phyloP scores from a whole-genome alignment of 257 asterid species.

The Solanum etuberosum region DNA sequence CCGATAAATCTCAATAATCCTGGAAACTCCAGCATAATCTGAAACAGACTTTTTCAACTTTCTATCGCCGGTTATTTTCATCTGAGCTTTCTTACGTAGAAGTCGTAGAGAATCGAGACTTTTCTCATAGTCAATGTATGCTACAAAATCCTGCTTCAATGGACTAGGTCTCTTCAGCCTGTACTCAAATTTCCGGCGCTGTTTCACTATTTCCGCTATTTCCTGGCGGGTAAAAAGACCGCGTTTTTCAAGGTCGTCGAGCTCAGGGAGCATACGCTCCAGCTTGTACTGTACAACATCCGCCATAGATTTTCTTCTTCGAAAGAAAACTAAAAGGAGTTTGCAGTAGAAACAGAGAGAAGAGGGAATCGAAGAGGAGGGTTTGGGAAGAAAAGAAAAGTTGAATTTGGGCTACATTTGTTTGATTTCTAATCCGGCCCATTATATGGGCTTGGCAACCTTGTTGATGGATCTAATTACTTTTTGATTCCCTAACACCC shows the following conservation, averaged over 20 bases:
- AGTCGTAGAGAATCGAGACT: conserved; percentile 58
- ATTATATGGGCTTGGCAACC: background rate
- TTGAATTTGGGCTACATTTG: background rate
- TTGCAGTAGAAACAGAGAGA: background rate
- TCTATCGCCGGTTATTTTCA: conserved; percentile 24
- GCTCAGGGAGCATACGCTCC: conserved; percentile 87
- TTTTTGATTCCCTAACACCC: background rate
- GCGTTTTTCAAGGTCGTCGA: conserved; percentile 72
- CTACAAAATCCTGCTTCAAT: conserved; percentile 54
- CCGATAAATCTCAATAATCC: conserved; percentile 64
- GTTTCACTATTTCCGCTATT: conserved; percentile 80
- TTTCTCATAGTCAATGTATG: conserved; percentile 74
- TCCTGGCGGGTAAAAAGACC: conserved; percentile 65
- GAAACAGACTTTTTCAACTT: conserved; percentile 51
- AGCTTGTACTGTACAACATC: conserved; percentile 82
- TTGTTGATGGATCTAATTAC: background rate
- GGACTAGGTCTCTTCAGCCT: conserved; percentile 89
- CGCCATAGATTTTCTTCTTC: conserved; percentile 38
- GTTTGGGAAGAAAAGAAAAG: background rate
- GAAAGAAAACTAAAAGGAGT: no score
- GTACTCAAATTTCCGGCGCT: conserved; percentile 90
- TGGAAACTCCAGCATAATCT: conserved; percentile 59
- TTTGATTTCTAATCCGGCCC: background rate
- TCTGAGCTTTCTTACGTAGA: conserved; percentile 48
- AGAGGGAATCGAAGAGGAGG: background rate